Base-by-base conservation (phyloP, 2,329 filamentous ascomycete genomes). In the Penicillium hordei region DNA sequence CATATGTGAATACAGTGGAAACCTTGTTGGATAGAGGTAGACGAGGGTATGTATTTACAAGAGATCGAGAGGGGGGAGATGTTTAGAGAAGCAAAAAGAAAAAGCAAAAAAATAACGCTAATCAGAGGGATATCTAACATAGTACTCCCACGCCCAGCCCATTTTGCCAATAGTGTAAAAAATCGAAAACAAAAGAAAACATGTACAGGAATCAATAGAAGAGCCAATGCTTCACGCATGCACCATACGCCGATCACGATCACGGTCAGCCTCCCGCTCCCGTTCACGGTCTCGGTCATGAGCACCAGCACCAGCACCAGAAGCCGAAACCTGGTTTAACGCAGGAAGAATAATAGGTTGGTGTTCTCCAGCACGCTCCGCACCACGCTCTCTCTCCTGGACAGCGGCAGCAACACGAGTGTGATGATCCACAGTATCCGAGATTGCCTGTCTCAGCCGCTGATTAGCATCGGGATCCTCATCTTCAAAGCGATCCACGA, bases 371-470 rank as follows among this genome's bases (percentile, higher is more conserved):
- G 46, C 42, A 10, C 65, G 63, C 55, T 67, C 65, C 4, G 59
- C 63, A 19, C 64, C 67, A 7, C 66, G 60, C 39, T 70, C 69
- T 27, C 65, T 65, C 38, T 70, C 68, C 52, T 72, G 70, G 19
- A 68, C 71, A 5, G 70, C 70, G 5, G 72, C 70, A 7, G 73
- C 70, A 27, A 70, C 70, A 10, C 73, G 70, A 7, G 68, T 64
- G 48, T 74, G 75, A 50, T 76, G 73, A 55, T 74, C 73, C 10
- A 77, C 72, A 2, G 76, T 78, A 52, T 78, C 76, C 55, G 75
- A 62, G 38, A 78, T 78, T 21, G 76, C 76, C 59, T 77, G 75
- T 65, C 76, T 75, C 36, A 78, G 61, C 2, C 74, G 68, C 54
- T 75, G 72, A 52, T 74, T 76, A 29, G 73, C 72, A 58, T 76